A percentile compares a stretch with the other conserved stretches of the same genome.
Evolutionary conservation across 2,329 filamentous ascomycete species (phyloP).

Genomic region (Ascochyta viciae-villosae): DNA sequence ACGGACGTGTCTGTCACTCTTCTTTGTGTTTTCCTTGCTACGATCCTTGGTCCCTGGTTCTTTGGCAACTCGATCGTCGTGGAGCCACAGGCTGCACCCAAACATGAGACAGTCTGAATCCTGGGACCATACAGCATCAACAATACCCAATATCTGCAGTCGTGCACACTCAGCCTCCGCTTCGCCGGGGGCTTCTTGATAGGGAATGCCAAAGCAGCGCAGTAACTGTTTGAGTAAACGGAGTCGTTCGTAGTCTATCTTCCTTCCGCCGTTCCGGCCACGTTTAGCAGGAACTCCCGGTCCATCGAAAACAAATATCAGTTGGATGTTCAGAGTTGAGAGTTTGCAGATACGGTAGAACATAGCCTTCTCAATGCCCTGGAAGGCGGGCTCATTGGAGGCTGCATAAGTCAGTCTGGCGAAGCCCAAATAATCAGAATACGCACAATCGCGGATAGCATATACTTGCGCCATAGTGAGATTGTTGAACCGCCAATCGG

Average conservation of each 20-base stretch:
- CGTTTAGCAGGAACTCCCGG: constrained; percentile 52
- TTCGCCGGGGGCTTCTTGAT: constrained; percentile 56
- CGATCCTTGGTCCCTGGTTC: constrained; percentile 24
- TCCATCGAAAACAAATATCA: constrained; percentile 64
- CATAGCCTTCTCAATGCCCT: constrained; percentile 53
- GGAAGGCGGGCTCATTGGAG: constrained; percentile 42
- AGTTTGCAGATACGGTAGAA: constrained; percentile 55
- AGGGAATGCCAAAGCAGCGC: constrained; percentile 50
- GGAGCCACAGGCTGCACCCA: constrained; percentile 53
- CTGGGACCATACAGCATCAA: constrained; percentile 59
- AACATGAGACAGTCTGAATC: constrained; percentile 59
- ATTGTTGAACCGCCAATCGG: constrained; percentile 55
- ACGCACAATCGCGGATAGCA: constrained; percentile 46
- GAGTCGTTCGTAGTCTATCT: constrained; percentile 44
- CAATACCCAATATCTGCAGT: constrained; percentile 53
- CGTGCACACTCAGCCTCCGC: constrained; percentile 58
- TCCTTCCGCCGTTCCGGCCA: constrained; percentile 34
- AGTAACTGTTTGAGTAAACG: constrained; percentile 49
- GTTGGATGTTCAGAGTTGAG: constrained; percentile 58
- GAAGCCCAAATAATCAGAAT: background rate
- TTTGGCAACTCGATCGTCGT: constrained; percentile 40
- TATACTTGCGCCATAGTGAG: constrained; percentile 44
- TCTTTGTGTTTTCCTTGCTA: constrained; percentile 42
- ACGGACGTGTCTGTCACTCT: constrained; percentile 38
- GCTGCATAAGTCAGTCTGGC: constrained; percentile 21